Evolutionary conservation across 208 protist species (phyloP).

Genomic region (Strigomonas culicis): DNA sequence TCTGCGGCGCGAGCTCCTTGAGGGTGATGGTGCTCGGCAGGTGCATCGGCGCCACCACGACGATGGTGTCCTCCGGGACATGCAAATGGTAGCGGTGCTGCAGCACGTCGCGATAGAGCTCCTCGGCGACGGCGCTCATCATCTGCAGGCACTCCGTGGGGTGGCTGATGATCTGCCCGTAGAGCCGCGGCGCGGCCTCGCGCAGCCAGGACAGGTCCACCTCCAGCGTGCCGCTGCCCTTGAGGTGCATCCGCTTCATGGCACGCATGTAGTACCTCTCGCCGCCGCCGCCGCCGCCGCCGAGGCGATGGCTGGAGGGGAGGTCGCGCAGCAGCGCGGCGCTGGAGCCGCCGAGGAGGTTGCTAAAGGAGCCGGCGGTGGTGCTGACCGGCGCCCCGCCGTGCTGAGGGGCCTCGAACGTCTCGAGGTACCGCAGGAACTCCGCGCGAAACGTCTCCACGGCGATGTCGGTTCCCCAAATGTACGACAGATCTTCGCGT

Average conservation of each 20-base stretch:
- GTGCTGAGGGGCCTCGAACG: constrained; percentile 28
- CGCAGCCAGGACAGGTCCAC: constrained; percentile 70
- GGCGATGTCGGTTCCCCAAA: constrained; percentile 88
- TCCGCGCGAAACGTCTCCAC: constrained; percentile 76
- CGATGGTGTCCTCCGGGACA: constrained; percentile 54
- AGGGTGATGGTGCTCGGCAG: constrained; percentile 66
- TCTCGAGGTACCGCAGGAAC: constrained; percentile 81
- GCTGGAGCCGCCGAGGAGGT: neutral
- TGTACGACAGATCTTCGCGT: constrained; percentile 80
- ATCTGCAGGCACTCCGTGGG: constrained; percentile 88
- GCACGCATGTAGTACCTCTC: constrained; percentile 68
- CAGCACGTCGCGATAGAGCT: constrained; percentile 60
- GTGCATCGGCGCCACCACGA: constrained; percentile 58
- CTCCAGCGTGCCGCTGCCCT: constrained; percentile 63
- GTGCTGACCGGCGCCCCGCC: neutral
- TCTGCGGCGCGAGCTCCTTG: constrained; percentile 58
- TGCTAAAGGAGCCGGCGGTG: neutral
- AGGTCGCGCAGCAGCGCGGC: too few relatives aligned
- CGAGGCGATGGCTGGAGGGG: neutral
- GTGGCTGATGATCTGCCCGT: constrained; percentile 59
- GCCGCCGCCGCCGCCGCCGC: neutral
- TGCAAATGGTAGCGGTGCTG: constrained; percentile 32
- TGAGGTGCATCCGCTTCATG: constrained; percentile 66
- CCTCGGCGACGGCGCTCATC: constrained; percentile 78
- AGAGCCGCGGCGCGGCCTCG: constrained; percentile 38